Conservation (phyloP, 2,329 filamentous ascomycete species). For the Penicillium corylophilum region DNA sequence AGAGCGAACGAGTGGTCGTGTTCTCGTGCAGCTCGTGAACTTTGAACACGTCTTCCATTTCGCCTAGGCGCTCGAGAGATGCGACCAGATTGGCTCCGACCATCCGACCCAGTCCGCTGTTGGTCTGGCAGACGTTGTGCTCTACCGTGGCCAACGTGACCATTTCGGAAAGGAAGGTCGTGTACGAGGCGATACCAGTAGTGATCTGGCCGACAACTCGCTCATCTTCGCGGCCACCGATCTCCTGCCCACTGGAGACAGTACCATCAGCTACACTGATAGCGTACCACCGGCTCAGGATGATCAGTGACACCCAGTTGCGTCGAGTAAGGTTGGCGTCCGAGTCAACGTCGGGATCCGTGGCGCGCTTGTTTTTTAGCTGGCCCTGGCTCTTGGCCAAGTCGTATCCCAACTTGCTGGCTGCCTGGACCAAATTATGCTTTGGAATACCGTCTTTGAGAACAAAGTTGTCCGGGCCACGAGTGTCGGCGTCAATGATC, state of each 20-base stretch:
- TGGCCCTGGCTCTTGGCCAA: conserved; percentile 42
- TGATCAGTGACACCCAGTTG: conserved; percentile 41
- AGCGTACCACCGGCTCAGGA: conserved; percentile 44
- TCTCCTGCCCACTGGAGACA: conserved; percentile 38
- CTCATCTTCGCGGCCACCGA: conserved; percentile 40
- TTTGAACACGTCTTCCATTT: conserved; percentile 36
- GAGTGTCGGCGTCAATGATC: conserved; percentile 44
- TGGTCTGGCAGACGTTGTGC: conserved; percentile 37
- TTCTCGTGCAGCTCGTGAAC: conserved; percentile 28
- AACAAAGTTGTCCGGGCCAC: conserved; percentile 43
- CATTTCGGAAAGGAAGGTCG: conserved; percentile 38
- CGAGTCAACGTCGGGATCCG: conserved; percentile 40
- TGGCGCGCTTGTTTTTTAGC: conserved; percentile 34
- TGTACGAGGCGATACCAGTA: conserved; percentile 39
- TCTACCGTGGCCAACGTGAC: conserved; percentile 35
- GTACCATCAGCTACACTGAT: conserved; percentile 43
- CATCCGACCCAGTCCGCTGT: conserved; percentile 36
- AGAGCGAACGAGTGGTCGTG: conserved; percentile 25
- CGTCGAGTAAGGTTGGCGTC: conserved; percentile 42
- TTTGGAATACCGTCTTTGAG: conserved; percentile 43
- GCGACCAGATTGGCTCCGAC: conserved; percentile 38
- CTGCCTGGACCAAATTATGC: conserved; percentile 40
- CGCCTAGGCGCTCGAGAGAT: conserved; percentile 39
- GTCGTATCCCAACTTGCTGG: conserved; percentile 39
- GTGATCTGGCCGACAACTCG: conserved; percentile 37